Percentiles rank a stretch among this genome's conserved stretches.
phyloP scores from a whole-genome alignment of 78 protist genomes.

The Goniomonas avonlea region DNA sequence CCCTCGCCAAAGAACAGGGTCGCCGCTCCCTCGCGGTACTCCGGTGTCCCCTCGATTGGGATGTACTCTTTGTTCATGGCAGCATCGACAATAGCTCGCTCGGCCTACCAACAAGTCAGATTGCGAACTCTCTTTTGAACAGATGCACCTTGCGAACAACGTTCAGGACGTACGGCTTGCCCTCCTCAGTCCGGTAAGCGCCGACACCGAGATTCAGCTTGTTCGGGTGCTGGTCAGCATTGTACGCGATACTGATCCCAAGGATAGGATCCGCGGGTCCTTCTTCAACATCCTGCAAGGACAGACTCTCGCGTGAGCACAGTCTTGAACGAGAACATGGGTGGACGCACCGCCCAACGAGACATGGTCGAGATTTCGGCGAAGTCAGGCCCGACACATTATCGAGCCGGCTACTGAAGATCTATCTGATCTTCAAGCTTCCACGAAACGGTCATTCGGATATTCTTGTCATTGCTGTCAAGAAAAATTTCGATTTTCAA shows the following conservation, averaged over 20 bases:
- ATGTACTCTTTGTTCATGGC: constrained; percentile 72
- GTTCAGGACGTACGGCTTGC: constrained; percentile 73
- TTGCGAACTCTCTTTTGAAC: background rate
- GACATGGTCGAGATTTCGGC: too few species aligned
- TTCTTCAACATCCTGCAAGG: background rate
- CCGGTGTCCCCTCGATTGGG: constrained; percentile 75
- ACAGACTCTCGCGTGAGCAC: too few species aligned
- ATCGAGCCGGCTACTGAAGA: too few species aligned
- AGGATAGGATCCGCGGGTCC: constrained; percentile 59
- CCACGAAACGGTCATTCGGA: too few species aligned
- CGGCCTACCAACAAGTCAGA: constrained; percentile 27
- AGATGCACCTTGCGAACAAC: background rate
- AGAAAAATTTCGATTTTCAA: too few species aligned
- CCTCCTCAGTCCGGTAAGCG: constrained; percentile 84
- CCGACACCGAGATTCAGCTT: constrained; percentile 77
- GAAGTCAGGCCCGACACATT: too few species aligned
- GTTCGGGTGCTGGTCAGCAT: constrained; percentile 26
- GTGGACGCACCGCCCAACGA: background rate
- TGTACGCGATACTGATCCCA: constrained; percentile 32
- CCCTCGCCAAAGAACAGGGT: background rate
- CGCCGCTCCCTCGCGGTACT: constrained; percentile 35
- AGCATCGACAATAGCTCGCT: constrained; percentile 2
- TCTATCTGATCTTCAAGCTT: too few species aligned
- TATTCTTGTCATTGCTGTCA: too few species aligned
- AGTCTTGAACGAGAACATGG: background rate